A percentile compares a stretch with the other conserved stretches of the same genome.
These are phyloP conservation scores for Chaetomium olivaceum DNA, from an alignment of 2,329 filamentous ascomycete species.

Conservation along the genomic window DNA sequence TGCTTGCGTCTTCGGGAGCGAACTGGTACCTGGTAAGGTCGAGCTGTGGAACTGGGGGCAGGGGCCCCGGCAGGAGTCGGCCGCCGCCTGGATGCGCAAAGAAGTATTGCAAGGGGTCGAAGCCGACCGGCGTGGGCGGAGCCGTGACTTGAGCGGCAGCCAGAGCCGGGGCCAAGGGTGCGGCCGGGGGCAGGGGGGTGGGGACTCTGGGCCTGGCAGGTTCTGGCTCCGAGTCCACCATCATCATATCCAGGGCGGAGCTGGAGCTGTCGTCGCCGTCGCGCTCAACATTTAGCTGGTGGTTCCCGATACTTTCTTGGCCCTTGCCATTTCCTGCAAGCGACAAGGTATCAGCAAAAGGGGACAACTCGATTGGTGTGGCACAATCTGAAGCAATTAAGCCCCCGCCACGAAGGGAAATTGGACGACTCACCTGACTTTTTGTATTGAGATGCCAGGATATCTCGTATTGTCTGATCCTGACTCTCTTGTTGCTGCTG, in stretches of 20 bases:
- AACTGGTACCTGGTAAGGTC: background rate
- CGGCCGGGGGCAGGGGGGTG: no score
- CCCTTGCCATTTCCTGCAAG: background rate
- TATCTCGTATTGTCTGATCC: background rate
- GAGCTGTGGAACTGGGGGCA: no score
- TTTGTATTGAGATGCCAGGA: background rate
- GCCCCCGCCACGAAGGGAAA: background rate
- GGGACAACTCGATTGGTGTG: no score
- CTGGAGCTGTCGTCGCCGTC: no score
- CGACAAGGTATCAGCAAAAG: background rate
- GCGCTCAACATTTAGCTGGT: background rate
- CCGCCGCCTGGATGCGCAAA: no score
- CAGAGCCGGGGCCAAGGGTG: no score
- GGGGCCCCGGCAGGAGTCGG: no score
- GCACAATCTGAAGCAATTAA: background rate
- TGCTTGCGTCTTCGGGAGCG: background rate
- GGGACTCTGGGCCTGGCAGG: no score
- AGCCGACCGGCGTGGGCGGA: no score
- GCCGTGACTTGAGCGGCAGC: no score
- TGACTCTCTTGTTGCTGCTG: background rate
- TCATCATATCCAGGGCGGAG: no score
- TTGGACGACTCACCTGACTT: background rate
- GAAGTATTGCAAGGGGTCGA: no score
- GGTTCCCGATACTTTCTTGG: background rate
- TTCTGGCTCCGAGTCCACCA: background rate